Base-by-base conservation (phyloP, 139 green algal genomes). In the Microglena sp. region DNA sequence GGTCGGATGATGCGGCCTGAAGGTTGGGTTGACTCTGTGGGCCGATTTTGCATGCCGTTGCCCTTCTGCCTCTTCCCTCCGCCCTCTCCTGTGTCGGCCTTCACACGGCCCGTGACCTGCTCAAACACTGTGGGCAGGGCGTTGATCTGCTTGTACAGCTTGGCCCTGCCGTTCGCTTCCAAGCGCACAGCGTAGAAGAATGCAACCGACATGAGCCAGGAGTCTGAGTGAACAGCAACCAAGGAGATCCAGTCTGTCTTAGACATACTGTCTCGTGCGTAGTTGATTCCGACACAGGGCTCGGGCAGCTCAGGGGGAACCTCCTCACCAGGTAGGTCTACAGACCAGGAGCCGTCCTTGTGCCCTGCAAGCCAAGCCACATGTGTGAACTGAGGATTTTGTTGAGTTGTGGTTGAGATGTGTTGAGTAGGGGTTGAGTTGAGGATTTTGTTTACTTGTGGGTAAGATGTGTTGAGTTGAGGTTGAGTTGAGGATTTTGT, bases 261-360 rank as follows among this genome's bases (percentile, higher is more conserved):
- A 33, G 79, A 61, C 89, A 96, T 95, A n/a, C 89, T 89, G 69
- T 99, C 88, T 0, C 91, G 67, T 1, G 93, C 93, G 73, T 98
- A 98, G 78, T 98, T 98, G 54, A 98, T 96, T 26, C 94, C 94
- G 21, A 98, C 70, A 57, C 90, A 92, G 0, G 94, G 94, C 77
- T 99, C 94, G 4, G 94, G 94, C 56, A 98, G 77, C 80, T 98
- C 94, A 0, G 94, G 90, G 1, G 94, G 94, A 28, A 99, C 92
- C 66, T 99, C 94, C 67, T 96, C 94, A 4, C 86, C 91, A 18
- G 94, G 94, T 29, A 96, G 68, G 53, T 90, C 86, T 27, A 99
- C 93, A 15, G 74, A 71, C 93, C 94, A 99, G 0, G 32, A 78
- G 0, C 87, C 87, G 57, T 95, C 88, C 1, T 78, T 26, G 68